Percentiles rank a stretch among this genome's conserved stretches.
Evolutionary conservation across 176 grass and related monocot species (phyloP).

Genomic region (Metroxylon sagu): DNA sequence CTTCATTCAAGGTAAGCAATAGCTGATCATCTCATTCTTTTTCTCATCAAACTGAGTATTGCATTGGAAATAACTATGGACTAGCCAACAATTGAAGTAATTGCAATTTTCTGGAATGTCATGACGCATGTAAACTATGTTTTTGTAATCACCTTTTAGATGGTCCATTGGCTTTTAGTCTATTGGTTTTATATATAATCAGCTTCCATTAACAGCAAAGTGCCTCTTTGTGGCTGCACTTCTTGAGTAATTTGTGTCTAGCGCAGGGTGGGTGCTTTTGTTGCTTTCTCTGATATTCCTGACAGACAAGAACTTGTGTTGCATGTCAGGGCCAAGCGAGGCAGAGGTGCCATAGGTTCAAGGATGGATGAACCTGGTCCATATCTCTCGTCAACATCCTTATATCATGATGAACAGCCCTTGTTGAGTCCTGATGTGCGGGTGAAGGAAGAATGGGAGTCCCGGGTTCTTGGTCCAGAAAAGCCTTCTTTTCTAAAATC

Average conservation of each 20-base stretch:
- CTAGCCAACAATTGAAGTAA: no score
- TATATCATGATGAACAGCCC: slow-evolving; percentile 13
- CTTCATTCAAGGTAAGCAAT: slow-evolving; percentile 65
- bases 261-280: background rate
- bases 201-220: no score
- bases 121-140: no score
- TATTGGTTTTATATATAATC: no score
- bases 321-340: slow-evolving; percentile 50
- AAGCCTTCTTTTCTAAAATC: slow-evolving; percentile 39
- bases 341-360: slow-evolving; percentile 76
- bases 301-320: background rate
- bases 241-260: no score
- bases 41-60: no score
- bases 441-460: slow-evolving; percentile 49
- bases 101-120: no score
- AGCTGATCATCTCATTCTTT: no score
- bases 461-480: slow-evolving; percentile 48
- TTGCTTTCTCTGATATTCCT: background rate
- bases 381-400: slow-evolving; percentile 22
- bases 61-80: no score
- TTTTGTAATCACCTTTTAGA: no score
- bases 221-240: no score
- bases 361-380: slow-evolving; percentile 90
- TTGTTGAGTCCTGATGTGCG: slow-evolving; percentile 17
- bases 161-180: no score